Base-by-base conservation (phyloP, 352 stramenopile species). In the Achlya hypogyna region DNA sequence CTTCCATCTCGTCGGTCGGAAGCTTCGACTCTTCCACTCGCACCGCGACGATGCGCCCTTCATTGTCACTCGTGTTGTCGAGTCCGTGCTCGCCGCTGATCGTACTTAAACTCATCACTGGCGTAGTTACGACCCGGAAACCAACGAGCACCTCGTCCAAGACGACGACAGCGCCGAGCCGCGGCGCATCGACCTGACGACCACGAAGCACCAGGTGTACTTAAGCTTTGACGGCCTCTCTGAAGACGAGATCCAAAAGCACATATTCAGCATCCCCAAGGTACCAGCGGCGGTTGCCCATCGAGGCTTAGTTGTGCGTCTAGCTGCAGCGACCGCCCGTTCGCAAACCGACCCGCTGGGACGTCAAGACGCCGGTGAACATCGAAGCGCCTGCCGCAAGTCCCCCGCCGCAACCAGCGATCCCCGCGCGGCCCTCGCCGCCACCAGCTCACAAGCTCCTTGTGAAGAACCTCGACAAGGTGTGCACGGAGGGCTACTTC, bases 231-330 rank as follows among this genome's bases (percentile, higher is more conserved):
- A 74, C 20, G 77, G 76, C 0, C 49, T 87, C 42, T 81, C 76
- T 0, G 74, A 82, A 20, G 79, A 90, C 2, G 74, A 88, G 52
- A 76, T 80, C 16, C 72, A 71, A 10, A 72, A 81, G n/a, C 63
- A 69, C 6, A 76, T 94, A 34, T 94, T 94, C 66, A 85, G 82
- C 9, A 94, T 94, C 58, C 86, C 86, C 27, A 94, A 93, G 59
- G 60, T 67, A 14, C 34, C 14, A 42, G 14, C 34, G 34, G 14
- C 34, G 34, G 34, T 42, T 14, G 34, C 6, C 34, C 34, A 14
- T 14, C 34, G 34, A 42, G 6, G 34, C 34, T 14, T 42, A 6
- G 6, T 42, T 42, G 34, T 62, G 16, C 9, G 51, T 64, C 12
- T 58, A 67, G 60, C 18, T 67, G 2, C 42, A 67, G 20, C 60